These are phyloP conservation scores for Vanderwaltozyma tropicalis DNA, from an alignment of 805 yeast species.

Conservation along the genomic window DNA sequence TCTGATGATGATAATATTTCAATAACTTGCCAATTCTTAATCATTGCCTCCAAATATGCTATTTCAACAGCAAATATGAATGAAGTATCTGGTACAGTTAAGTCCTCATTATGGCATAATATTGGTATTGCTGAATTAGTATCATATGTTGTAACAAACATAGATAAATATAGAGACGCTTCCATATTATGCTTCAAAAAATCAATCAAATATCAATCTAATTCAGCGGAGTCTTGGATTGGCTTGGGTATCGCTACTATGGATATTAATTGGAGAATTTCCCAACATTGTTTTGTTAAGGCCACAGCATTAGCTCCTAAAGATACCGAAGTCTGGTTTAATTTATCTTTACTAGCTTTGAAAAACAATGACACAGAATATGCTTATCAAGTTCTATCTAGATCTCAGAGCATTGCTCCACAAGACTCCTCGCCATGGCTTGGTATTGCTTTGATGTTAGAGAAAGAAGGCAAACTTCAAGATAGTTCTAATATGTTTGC, in stretches of 20 bases:
- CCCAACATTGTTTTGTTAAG: conserved; percentile 90
- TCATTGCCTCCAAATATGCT: conserved; percentile 41
- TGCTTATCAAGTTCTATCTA: conserved; percentile 59
- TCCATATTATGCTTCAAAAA: conserved; percentile 51
- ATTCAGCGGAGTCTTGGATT: conserved; percentile 67
- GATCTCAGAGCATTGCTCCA: conserved; percentile 78
- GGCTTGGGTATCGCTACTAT: conserved; percentile 71
- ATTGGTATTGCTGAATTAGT: conserved; percentile 56
- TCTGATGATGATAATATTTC: conserved; percentile 25
- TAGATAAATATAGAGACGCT: conserved; percentile 32
- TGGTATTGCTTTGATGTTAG: conserved; percentile 63
- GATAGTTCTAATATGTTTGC: conserved; percentile 53
- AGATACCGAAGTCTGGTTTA: conserved; percentile 66
- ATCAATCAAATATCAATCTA: conserved; percentile 62
- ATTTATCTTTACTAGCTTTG: conserved; percentile 69
- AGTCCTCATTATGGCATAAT: conserved; percentile 54
- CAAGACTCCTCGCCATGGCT: conserved; percentile 69
- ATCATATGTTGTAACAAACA: conserved; percentile 30
- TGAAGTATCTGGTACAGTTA: conserved; percentile 34
- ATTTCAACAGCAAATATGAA: conserved; percentile 15
- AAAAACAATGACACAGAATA: conserved; percentile 56
- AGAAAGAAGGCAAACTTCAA: conserved; percentile 37
- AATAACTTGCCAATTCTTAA: conserved; percentile 32
- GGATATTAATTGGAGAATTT: conserved; percentile 50
- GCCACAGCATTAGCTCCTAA: conserved; percentile 62